Conservation (phyloP, 1,284 basidiomycete species). For the Fomitopsis schrenkii region DNA sequence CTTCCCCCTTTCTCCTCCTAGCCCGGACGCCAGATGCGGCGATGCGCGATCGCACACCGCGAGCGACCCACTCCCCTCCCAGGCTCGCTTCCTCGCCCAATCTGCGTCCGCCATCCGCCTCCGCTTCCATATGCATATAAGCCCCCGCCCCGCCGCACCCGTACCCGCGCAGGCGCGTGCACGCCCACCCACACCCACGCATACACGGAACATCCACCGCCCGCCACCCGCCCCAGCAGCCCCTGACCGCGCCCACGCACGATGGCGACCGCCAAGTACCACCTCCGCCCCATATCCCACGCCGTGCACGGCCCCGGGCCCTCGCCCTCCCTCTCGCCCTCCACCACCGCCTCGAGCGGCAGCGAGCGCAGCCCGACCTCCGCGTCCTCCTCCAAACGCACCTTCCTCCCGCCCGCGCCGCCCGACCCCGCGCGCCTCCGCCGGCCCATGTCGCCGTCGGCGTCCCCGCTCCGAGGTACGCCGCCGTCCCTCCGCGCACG, state of each 20-base stretch:
- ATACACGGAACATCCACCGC: slow-evolving; percentile 11
- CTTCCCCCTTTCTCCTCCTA: not conserved
- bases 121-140: slow-evolving; percentile 14
- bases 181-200: slow-evolving; percentile 1
- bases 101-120: slow-evolving; percentile 9
- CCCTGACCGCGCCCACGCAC: slow-evolving; percentile 1
- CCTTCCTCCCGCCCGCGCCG: slow-evolving; percentile 10
- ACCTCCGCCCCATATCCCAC: slow-evolving; percentile 22
- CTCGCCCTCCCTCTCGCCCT: slow-evolving; percentile 19
- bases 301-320: slow-evolving; percentile 2
- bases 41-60: not conserved
- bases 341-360: slow-evolving; percentile 23
- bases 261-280: slow-evolving; percentile 17
- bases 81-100: not conserved
- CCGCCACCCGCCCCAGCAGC: not conserved
- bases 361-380: slow-evolving; percentile 23
- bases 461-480: slow-evolving; percentile 47
- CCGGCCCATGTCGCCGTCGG: slow-evolving; percentile 17
- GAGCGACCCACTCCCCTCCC: not conserved
- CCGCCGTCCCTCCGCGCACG: not conserved
- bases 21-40: not conserved
- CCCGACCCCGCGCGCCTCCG: slow-evolving; percentile 16
- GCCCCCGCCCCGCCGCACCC: slow-evolving; percentile 10
- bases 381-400: not conserved
- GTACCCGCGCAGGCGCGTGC: not conserved